Base-by-base conservation (phyloP, 2,329 filamentous ascomycete species). In the Tetracladium maxilliforme region DNA sequence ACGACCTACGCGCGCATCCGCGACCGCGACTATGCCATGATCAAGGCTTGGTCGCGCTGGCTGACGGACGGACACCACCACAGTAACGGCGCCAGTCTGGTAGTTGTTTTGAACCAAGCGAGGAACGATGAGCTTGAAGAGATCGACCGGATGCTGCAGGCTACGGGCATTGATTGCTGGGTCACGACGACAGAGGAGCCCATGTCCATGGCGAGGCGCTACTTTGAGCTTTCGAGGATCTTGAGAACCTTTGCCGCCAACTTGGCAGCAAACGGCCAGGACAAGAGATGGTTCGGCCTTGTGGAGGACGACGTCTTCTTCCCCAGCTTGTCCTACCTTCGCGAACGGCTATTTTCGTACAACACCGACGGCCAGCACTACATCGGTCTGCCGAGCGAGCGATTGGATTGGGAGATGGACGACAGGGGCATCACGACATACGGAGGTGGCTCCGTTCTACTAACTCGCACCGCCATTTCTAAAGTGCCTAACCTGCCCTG, bases 41-140 rank as follows among this genome's bases (percentile, higher is more conserved):
- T 69, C 25, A 59, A 61, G 32, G 65, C 70, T 39, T 70, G 66
- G 66, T 55, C 60, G 5, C 68, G 62, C 43, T 70, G 65, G 65
- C 50, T 70, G 30, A 70, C 65, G 3, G 61, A 70, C 38, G 57
- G 61, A 30, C 53, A 55, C 23, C 64, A 64, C 22, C 48, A 54
- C 26, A 64, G 62, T 16, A 70, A 70, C 33, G 65, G 65, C 11
- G 65, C 56, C 22, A 67, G 68, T 40, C 47, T 70, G 28, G 42
- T 70, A 8, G 47, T 70, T 5, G 51, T 66, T 37, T 52, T 70
- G 3, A 41, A 68, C 10, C 61, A 65, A 32, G 64, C 64, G 7
- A 56, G 48, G 6, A 52, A 62, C 23, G 50, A 56, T 16, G 52
- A 70, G 41, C 54, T 70, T 6, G 45, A 57, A 17, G 52, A 64